Evolutionary conservation across 305 asterid genomes (phyloP).

Genomic region (Solanum hybrid): DNA sequence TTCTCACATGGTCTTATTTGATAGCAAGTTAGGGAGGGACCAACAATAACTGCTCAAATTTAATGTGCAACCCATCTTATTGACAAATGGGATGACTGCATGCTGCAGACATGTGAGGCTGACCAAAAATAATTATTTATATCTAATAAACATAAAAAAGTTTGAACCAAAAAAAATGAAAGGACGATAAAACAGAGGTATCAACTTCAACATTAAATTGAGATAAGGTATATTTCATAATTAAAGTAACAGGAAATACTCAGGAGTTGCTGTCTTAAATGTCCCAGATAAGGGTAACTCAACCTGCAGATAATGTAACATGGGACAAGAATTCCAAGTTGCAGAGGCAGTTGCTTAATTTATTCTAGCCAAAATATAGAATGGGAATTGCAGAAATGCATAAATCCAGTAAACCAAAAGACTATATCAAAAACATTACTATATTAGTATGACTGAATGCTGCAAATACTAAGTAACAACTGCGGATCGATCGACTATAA

Average conservation of each 20-base stretch:
- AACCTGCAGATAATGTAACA: background rate
- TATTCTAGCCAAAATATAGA: background rate
- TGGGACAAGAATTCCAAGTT: background rate
- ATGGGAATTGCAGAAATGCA: background rate
- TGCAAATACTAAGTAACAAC: background rate
- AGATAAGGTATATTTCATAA: background rate
- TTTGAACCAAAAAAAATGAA: background rate
- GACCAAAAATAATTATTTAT: background rate
- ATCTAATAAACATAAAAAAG: background rate
- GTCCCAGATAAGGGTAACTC: background rate
- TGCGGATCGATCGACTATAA: background rate
- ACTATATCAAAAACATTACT: background rate
- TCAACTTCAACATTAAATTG: background rate
- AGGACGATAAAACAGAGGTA: background rate
- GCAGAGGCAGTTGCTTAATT: background rate
- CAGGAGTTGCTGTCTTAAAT: background rate
- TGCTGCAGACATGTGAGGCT: slow-evolving; percentile 13
- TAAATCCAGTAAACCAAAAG: background rate
- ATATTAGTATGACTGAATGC: background rate
- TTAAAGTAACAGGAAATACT: background rate
- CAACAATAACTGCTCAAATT: slow-evolving; percentile 13
- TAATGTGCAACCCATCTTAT: slow-evolving; percentile 5
- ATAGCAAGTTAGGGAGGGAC: slow-evolving; percentile 11
- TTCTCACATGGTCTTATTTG: slow-evolving; percentile 15
- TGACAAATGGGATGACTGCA: slow-evolving; percentile 1